Evolutionary conservation across 2,329 filamentous ascomycete genomes (phyloP).

Genomic region (Penicillium frequentans): DNA sequence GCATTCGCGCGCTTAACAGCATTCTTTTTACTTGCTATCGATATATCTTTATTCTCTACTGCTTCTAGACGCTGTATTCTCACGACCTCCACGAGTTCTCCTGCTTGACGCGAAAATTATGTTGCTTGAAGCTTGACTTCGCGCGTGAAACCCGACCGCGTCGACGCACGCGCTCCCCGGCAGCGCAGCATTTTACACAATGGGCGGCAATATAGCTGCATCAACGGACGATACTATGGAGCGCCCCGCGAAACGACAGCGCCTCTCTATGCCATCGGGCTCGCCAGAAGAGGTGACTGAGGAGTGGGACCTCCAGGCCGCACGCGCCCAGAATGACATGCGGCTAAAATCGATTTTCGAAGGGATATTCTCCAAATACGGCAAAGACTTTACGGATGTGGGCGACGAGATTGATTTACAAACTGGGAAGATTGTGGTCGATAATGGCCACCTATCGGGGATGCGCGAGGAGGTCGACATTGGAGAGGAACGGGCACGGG

Average conservation of each 20-base stretch:
- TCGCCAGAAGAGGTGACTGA: conserved; percentile 12
- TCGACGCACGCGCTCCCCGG: neutral
- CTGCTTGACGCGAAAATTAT: neutral
- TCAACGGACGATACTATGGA: conserved; percentile 25
- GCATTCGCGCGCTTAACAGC: conserved; percentile 6
- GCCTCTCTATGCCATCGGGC: conserved; percentile 40
- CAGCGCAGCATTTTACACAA: neutral
- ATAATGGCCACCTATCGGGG: conserved; percentile 79
- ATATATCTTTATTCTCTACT: neutral
- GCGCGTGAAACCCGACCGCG: neutral
- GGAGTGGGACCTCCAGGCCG: conserved; percentile 59
- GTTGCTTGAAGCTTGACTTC: neutral
- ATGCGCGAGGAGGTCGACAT: conserved; percentile 60
- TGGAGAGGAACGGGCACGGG: conserved; percentile 28
- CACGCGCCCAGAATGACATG: conserved; percentile 65
- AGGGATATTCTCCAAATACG: conserved; percentile 85
- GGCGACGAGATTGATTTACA: conserved; percentile 87
- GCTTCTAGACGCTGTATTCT: neutral
- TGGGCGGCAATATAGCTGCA: neutral
- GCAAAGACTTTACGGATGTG: conserved; percentile 74
- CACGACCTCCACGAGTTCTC: neutral
- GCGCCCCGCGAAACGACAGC: conserved; percentile 57
- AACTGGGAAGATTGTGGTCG: conserved; percentile 78
- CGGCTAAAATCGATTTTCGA: conserved; percentile 83
- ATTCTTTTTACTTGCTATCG: neutral